phyloP scores from a whole-genome alignment of 768 basidiomycete species.

The Leucosporidium yakuticum region DNA sequence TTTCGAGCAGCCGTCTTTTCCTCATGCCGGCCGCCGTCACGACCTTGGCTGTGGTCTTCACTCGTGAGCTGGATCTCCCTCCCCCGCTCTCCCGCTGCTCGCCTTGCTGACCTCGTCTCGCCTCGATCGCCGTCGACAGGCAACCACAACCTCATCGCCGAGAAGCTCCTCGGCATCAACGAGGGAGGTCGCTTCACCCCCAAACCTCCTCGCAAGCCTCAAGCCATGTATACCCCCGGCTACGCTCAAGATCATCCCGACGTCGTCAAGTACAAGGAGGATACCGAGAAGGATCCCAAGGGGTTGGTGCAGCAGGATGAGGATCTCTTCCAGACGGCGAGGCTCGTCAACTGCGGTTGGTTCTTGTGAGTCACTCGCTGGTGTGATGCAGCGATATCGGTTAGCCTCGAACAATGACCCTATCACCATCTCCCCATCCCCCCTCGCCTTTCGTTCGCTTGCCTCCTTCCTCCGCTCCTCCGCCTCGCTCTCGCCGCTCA shows the following conservation, averaged over 20 bases:
- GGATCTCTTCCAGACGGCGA: conserved; percentile 29
- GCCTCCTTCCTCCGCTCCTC: too few relatives aligned
- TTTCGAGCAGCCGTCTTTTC: conserved; percentile 43
- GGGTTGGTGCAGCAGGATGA: conserved; percentile 20
- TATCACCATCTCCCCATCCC: too few relatives aligned
- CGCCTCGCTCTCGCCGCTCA: too few relatives aligned
- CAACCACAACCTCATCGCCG: conserved; percentile 58
- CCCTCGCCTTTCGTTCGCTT: too few relatives aligned
- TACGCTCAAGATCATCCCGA: conserved; percentile 6
- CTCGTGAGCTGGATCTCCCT: conserved; percentile 47
- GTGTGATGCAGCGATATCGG: too few relatives aligned
- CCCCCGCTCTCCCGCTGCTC: not conserved
- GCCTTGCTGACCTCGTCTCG: not conserved
- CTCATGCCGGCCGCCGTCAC: conserved; percentile 67
- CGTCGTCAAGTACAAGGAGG: conserved; percentile 1
- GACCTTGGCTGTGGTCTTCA: conserved; percentile 63
- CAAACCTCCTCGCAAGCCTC: too few relatives aligned
- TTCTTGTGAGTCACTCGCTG: not conserved
- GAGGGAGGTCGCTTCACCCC: conserved; percentile 52
- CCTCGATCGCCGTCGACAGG: not conserved
- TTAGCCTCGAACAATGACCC: too few relatives aligned
- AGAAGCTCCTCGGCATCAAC: conserved; percentile 48
- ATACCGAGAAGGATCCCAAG: too few relatives aligned
- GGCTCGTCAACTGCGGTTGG: conserved; percentile 29
- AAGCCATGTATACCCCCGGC: too few relatives aligned